Percentiles rank a stretch among this genome's conserved stretches.
phyloP scores from a whole-genome alignment of 2,329 filamentous ascomycete species.

The Colletotrichum abscissum region DNA sequence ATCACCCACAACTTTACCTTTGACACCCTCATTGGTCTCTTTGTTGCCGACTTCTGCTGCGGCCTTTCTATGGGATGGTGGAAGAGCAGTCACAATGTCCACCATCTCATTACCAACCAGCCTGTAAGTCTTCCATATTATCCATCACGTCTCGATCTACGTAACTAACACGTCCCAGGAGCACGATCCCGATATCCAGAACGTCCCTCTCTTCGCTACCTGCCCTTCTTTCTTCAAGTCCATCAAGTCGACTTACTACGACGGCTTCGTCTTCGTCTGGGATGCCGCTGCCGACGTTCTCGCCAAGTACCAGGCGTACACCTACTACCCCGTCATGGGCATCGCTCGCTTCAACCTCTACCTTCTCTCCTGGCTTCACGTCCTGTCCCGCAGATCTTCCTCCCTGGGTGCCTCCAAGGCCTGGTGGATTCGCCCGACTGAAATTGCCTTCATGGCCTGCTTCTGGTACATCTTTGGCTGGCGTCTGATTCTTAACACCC shows the following conservation, averaged over 20 bases:
- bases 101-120: slow-evolving; percentile 74
- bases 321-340: slow-evolving; percentile 76
- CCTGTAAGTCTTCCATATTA: slow-evolving; percentile 51
- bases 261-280: slow-evolving; percentile 69
- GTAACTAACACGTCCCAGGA: slow-evolving; percentile 48
- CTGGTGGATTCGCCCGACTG: slow-evolving; percentile 75
- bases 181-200: slow-evolving; percentile 71
- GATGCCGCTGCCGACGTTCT: slow-evolving; percentile 69
- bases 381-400: slow-evolving; percentile 66
- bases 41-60: slow-evolving; percentile 74
- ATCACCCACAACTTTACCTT: slow-evolving; percentile 69
- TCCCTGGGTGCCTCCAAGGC: slow-evolving; percentile 67
- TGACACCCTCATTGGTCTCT: slow-evolving; percentile 71
- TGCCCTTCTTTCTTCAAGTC: slow-evolving; percentile 73
- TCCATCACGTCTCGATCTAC: not conserved
- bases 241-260: slow-evolving; percentile 74
- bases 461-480: slow-evolving; percentile 79
- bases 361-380: slow-evolving; percentile 73
- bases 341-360: slow-evolving; percentile 81
- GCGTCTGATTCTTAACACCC: slow-evolving; percentile 67
- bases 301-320: slow-evolving; percentile 71
- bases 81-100: slow-evolving; percentile 77
- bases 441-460: slow-evolving; percentile 70
- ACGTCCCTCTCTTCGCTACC: slow-evolving; percentile 76
- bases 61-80: slow-evolving; percentile 76